Percentiles rank a stretch among this genome's conserved stretches.
phyloP scores from a whole-genome alignment of 345 rosid genomes.

The Capsella bursapastoris region DNA sequence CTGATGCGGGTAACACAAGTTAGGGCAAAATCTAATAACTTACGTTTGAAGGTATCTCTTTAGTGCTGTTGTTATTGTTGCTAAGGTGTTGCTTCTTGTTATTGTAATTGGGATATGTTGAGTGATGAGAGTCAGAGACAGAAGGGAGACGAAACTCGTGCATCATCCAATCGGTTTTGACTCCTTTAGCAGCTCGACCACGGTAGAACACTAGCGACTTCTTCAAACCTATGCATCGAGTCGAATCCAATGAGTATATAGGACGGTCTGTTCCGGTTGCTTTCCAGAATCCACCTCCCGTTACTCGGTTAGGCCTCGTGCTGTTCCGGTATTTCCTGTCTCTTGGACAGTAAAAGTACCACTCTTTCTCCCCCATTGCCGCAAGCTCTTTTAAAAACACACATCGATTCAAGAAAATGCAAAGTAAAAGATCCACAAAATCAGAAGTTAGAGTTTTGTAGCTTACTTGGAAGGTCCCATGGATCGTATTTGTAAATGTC shows the following conservation, averaged over 20 bases:
- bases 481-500: slow-evolving; percentile 94
- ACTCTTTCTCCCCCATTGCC: slow-evolving; percentile 85
- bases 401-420: slow-evolving; percentile 26
- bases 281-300: slow-evolving; percentile 97
- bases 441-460: neutral
- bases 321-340: slow-evolving; percentile 94
- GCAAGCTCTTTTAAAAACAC: slow-evolving; percentile 56
- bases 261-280: slow-evolving; percentile 97
- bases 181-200: slow-evolving; percentile 93
- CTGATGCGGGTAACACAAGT: slow-evolving; percentile 6
- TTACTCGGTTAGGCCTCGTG: slow-evolving; percentile 87
- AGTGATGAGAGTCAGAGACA: slow-evolving; percentile 51
- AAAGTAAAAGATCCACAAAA: neutral
- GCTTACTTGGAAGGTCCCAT: slow-evolving; percentile 98
- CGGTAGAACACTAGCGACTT: slow-evolving; percentile 92
- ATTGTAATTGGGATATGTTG: slow-evolving; percentile 20
- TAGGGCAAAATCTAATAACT: slow-evolving; percentile 17
- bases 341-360: slow-evolving; percentile 93
- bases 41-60: slow-evolving; percentile 72
- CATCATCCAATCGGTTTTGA: slow-evolving; percentile 99
- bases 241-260: slow-evolving; percentile 78
- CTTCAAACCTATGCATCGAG: slow-evolving; percentile 84
- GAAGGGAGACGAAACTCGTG: slow-evolving; percentile 97
- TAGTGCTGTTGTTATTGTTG: slow-evolving; percentile 33
- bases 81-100: slow-evolving; percentile 36